Evolutionary conservation across 768 basidiomycete genomes (phyloP), one percentile per base, ranked within the genome.

Genomic region (Hypholoma fasciculare): DNA sequence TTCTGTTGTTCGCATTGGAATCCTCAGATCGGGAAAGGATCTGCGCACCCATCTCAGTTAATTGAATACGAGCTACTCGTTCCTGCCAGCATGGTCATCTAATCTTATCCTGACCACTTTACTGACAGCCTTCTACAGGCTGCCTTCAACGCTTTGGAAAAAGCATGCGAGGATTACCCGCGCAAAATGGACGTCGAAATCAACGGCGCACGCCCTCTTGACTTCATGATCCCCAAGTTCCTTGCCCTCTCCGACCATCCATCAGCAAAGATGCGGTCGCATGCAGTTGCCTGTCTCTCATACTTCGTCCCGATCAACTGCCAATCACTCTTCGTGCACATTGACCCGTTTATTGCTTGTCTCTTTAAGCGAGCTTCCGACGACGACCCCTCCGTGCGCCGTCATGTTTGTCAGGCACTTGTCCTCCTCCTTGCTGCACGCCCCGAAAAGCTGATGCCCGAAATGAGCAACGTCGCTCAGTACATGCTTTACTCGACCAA

Each of bases 401-500:
- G 92, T 61, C 90, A 93, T 67, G 96, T 99, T 57, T 99, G 97
- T 75, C 93, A 96, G 67, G 92, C 94, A 3, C 87, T 99, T 59
- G 95, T 96, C 17, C 78, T 96, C 16, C 88, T 99, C 34, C 86
- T 99, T 46, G 93, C 93, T 27, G 89, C 92, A 37, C 88, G 95
- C 8, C 93, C 97, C 1, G 95, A 97, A 73, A 96, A 96, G 72
- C 86, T 99, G 63, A 89, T 98, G 80, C 97, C 96, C 0, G 94
- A 98, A 71, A 92, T 99, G 83, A 71, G 78, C 20, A 94, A 94
- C 64, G 97, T 99, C 42, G 95, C 96, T 26, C 94, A 97, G 71
- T 99, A 97, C 74, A 98, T 99, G 94, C 82, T 98, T 39, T 98
- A 95, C 76, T 96, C 94, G 26, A 98, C 94, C 13, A 95, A 96